phyloP scores from a whole-genome alignment of 345 rosid species.

The Mercurialis annua region DNA sequence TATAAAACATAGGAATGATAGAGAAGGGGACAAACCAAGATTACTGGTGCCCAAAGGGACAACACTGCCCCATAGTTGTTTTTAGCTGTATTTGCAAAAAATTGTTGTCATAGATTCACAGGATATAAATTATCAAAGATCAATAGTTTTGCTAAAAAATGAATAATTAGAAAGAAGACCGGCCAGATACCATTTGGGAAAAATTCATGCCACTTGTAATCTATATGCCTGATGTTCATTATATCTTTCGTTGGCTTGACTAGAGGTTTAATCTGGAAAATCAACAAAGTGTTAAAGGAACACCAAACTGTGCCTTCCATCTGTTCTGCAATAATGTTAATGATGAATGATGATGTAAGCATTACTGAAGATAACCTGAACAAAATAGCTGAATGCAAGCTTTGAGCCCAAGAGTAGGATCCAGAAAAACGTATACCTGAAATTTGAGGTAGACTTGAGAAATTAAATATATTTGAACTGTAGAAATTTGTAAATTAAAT shows the following conservation, averaged over 20 bases:
- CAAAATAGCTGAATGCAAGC: conserved; percentile 65
- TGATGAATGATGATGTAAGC: neutral
- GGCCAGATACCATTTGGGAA: conserved; percentile 63
- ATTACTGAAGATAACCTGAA: conserved; percentile 52
- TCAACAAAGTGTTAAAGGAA: conserved; percentile 1
- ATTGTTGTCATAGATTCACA: conserved; percentile 21
- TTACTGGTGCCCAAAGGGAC: conserved; percentile 80
- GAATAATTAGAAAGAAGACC: conserved; percentile 10
- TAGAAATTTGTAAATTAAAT: conserved; percentile 7
- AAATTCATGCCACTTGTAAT: conserved; percentile 87
- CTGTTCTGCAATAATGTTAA: neutral
- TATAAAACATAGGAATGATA: conserved; percentile 1
- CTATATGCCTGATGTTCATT: conserved; percentile 60
- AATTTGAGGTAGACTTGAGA: conserved; percentile 21
- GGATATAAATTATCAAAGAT: conserved; percentile 12
- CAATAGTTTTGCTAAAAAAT: conserved; percentile 12
- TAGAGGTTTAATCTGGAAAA: conserved; percentile 65
- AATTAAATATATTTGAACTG: conserved; percentile 8
- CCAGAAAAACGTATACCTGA: conserved; percentile 93
- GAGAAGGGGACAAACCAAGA: conserved; percentile 44
- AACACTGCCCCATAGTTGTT: conserved; percentile 70
- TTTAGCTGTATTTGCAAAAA: conserved; percentile 47
- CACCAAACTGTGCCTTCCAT: neutral
- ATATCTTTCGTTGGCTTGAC: conserved; percentile 90
- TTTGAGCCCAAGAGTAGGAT: conserved; percentile 66